Base-by-base conservation (phyloP, 805 yeast genomes). In the Wickerhamiella sergipiensis region DNA sequence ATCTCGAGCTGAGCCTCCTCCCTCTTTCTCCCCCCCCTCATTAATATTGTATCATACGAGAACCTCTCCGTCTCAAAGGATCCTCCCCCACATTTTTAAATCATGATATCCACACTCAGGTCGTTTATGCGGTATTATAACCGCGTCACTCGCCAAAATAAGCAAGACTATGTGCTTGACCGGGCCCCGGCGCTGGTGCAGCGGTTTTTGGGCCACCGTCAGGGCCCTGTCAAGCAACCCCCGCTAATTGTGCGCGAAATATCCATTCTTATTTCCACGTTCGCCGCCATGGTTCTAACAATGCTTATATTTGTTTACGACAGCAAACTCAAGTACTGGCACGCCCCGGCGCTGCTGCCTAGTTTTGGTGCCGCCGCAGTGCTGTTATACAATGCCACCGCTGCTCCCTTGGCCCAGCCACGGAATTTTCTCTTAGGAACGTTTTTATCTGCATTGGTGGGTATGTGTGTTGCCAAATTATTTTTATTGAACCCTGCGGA, bases 381-480 rank as follows among this genome's bases (percentile, higher is more conserved):
- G 36, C 65, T 81, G 12, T 65, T 77, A 43, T 81, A 75, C 63
- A 80, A 80, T 59, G 74, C 77, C 1, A 64, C 68, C n/a, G 71
- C 62, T 19, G 74, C 75, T 0, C 85, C 86, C 1, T 64, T 81
- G 45, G 77, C 84, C 1, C 86, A 81, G 64, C 86, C 87, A 0
- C 63, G 85, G 46, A 78, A 76, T 59, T 65, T 80, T 1, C 47
- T 80, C 12, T 40, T 76, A 43, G 85, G 85, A 5, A 81, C 80
- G 48, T 71, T 80, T 51, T 15, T 77, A 7, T 63, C 80, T 10
- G 66, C 81, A 0, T 45, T 80, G 13, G 59, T 79, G 38, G 85
- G 85, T 0, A 66, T 79, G 0, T 70, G 79, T 52, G 63, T 81
- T 18, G 69, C 68, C 50, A 80, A 80, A 57, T 64, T 81, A 47